Evolutionary conservation across 176 grass and related monocot genomes (phyloP).

Genomic region (Dactylis glomerata): DNA sequence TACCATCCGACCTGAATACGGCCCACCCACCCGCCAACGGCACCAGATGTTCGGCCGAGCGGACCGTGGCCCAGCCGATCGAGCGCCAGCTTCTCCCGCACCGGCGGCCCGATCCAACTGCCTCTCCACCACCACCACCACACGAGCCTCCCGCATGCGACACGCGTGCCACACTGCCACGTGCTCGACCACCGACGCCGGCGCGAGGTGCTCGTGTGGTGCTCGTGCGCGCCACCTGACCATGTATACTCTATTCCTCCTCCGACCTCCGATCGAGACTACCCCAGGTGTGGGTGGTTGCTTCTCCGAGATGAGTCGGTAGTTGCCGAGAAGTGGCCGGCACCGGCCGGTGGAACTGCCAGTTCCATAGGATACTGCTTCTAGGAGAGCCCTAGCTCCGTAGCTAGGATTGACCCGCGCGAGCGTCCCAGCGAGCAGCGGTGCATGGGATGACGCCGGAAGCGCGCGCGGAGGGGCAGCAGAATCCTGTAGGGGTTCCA

Average conservation of each 20-base stretch:
- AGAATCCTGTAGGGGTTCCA: background rate
- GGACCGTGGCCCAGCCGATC: background rate
- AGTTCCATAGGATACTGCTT: background rate
- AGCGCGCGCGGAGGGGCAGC: background rate
- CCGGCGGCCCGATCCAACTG: background rate
- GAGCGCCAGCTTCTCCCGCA: background rate
- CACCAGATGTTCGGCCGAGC: background rate
- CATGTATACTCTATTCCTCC: background rate
- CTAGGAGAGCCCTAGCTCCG: background rate
- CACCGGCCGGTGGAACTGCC: background rate
- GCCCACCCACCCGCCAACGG: background rate
- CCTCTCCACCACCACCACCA: background rate
- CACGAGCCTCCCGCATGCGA: background rate
- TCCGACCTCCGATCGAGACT: background rate
- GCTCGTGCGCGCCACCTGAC: conserved; percentile 3
- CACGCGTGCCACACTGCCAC: conserved; percentile 11
- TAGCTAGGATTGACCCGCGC: background rate
- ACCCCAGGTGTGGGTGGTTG: background rate
- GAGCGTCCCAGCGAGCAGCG: background rate
- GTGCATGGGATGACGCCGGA: background rate
- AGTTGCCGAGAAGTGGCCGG: conserved; percentile 12
- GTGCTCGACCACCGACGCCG: background rate
- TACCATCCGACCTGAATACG: too few relatives aligned
- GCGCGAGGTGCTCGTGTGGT: background rate
- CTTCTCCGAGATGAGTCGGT: background rate